A percentile compares a stretch with the other conserved stretches of the same genome.
Conservation (phyloP, 2,329 filamentous ascomycete species). For the Ceratocystis lukuohia region DNA sequence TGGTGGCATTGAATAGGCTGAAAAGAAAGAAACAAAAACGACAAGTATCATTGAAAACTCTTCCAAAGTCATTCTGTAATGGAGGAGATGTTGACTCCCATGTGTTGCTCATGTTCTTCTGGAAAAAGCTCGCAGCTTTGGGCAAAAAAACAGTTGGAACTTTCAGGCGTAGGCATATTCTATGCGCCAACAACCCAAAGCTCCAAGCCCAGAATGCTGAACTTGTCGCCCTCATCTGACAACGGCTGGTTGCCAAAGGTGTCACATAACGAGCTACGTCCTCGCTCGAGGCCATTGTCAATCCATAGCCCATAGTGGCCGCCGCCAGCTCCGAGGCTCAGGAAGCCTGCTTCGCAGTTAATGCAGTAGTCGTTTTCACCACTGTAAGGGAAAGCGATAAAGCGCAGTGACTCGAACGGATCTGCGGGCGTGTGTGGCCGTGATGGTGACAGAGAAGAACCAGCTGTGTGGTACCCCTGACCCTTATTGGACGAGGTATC, state of each 20-base stretch:
- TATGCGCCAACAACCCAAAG: constrained; percentile 69
- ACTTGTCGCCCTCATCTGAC: constrained; percentile 85
- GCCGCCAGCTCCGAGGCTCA: constrained; percentile 78
- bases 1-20: neutral
- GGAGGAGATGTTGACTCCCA: neutral
- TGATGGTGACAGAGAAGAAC: constrained; percentile 23
- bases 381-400: constrained; percentile 94
- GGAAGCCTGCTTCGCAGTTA: constrained; percentile 71
- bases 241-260: constrained; percentile 93
- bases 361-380: constrained; percentile 96
- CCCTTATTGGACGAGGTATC: constrained; percentile 18
- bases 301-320: constrained; percentile 91
- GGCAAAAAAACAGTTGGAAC: neutral
- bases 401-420: constrained; percentile 57
- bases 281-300: constrained; percentile 69
- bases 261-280: constrained; percentile 68
- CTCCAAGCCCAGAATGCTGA: constrained; percentile 81
- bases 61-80: neutral
- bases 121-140: neutral
- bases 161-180: constrained; percentile 25
- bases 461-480: neutral
- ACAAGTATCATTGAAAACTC: neutral
- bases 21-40: neutral
- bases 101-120: neutral
- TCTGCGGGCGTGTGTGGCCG: constrained; percentile 23